phyloP scores from a whole-genome alignment of 306 rosid species.

The Citrullus amarus region DNA sequence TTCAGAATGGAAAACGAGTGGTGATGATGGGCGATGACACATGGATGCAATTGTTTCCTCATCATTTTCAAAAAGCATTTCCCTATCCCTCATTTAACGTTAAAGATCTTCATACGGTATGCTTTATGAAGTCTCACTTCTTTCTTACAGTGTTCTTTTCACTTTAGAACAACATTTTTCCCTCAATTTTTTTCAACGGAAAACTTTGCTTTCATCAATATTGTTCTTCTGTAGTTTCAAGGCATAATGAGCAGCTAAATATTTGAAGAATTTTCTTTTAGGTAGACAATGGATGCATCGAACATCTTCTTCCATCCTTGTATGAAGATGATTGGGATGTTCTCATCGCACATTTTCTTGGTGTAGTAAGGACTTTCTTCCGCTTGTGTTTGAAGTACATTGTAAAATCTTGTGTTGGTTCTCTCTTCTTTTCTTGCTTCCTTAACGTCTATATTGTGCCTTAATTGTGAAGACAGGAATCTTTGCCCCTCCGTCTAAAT shows the following conservation, averaged over 20 bases:
- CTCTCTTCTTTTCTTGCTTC: constrained; percentile 4
- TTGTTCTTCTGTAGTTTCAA: not conserved
- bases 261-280: constrained; percentile 19
- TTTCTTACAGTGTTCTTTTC: constrained; percentile 4
- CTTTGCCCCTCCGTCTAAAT: not conserved
- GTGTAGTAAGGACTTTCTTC: constrained; percentile 56
- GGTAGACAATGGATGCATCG: constrained; percentile 95
- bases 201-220: not conserved
- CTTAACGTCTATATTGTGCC: not conserved
- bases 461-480: not conserved
- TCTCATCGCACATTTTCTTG: constrained; percentile 95
- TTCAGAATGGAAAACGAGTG: constrained; percentile 78
- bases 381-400: not conserved
- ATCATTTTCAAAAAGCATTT: constrained; percentile 63
- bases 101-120: constrained; percentile 90
- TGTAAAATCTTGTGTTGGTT: not conserved
- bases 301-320: constrained; percentile 72
- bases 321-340: constrained; percentile 89
- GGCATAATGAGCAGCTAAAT: not conserved
- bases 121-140: constrained; percentile 2
- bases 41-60: constrained; percentile 92
- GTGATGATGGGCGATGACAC: constrained; percentile 99
- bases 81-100: constrained; percentile 94
- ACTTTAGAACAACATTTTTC: not conserved
- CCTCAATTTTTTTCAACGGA: not conserved